phyloP scores from a whole-genome alignment of 345 rosid species.

The Turritis glabra region DNA sequence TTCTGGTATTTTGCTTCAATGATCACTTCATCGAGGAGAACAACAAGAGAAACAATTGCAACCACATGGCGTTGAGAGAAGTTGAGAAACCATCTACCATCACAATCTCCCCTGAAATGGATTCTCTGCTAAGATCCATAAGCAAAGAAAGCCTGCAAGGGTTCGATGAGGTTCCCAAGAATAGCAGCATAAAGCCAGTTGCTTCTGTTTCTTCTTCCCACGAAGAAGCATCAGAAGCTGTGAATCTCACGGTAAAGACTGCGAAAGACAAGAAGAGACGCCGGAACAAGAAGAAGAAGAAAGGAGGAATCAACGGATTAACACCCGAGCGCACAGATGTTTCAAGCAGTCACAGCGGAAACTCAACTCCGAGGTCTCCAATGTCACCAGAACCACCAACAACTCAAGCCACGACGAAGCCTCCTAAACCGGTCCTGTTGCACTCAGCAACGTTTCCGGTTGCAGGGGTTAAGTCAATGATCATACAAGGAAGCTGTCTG shows the following conservation, averaged over 20 bases:
- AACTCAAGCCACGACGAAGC: constrained; percentile 35
- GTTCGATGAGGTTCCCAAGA: constrained; percentile 32
- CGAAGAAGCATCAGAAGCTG: constrained; percentile 47
- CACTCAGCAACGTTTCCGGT: constrained; percentile 56
- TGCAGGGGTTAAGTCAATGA: constrained; percentile 35
- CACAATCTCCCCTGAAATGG: constrained; percentile 46
- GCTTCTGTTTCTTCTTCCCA: constrained; percentile 18
- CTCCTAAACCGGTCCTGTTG: constrained; percentile 39
- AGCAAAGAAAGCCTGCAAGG: constrained; percentile 39
- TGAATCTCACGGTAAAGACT: constrained; percentile 55
- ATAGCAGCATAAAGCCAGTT: constrained; percentile 5
- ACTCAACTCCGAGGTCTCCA: constrained; percentile 90
- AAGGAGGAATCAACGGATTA: constrained; percentile 24
- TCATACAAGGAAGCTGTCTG: constrained; percentile 38
- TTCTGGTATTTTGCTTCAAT: constrained; percentile 50
- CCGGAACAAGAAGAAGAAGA: constrained; percentile 76
- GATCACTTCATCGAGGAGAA: constrained; percentile 38
- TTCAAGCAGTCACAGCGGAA: constrained; percentile 90
- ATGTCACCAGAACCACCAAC: constrained; percentile 53
- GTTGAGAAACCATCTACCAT: constrained; percentile 51
- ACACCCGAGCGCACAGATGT: constrained; percentile 50
- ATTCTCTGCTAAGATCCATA: constrained; percentile 45
- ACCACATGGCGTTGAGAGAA: constrained; percentile 27
- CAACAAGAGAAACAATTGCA: constrained; percentile 36
- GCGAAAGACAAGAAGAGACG: constrained; percentile 70